Conservation (phyloP, 495 filamentous ascomycete species). For the Darksidea phi region DNA sequence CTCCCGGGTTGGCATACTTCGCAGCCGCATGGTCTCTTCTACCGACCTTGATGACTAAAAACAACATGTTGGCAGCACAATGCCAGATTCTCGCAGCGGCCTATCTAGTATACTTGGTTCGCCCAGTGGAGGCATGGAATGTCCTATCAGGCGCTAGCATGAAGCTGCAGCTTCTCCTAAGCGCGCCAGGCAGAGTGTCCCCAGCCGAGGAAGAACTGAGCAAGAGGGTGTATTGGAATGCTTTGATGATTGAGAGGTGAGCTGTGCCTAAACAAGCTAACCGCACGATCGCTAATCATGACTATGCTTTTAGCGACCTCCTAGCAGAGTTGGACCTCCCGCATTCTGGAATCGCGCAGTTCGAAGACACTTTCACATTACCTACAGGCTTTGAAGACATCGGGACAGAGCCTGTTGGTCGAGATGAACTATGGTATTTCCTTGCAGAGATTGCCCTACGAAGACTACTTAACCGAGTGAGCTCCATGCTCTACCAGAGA, state of each 20-base stretch:
- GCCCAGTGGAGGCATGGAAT: conserved; percentile 80
- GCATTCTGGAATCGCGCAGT: conserved; percentile 76
- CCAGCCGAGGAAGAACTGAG: conserved; percentile 66
- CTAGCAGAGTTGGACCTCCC: conserved; percentile 78
- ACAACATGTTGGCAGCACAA: conserved; percentile 71
- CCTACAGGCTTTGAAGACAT: conserved; percentile 71
- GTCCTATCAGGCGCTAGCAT: conserved; percentile 74
- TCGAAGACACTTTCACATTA: conserved; percentile 75
- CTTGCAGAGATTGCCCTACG: conserved; percentile 76
- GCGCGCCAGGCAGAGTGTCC: conserved; percentile 66
- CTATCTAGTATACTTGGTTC: conserved; percentile 78
- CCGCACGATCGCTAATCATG: conserved; percentile 12
- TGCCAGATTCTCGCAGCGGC: conserved; percentile 76
- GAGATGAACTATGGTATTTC: conserved; percentile 82
- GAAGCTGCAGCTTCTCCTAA: conserved; percentile 74
- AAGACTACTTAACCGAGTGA: conserved; percentile 73
- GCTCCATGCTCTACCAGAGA: conserved; percentile 77
- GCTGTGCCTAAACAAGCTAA: not conserved
- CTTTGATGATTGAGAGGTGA: conserved; percentile 68
- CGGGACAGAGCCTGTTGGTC: conserved; percentile 55
- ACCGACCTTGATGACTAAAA: conserved; percentile 74
- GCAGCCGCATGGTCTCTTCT: conserved; percentile 75
- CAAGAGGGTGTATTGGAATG: conserved; percentile 80
- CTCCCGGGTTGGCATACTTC: conserved; percentile 77
- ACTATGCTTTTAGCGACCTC: conserved; percentile 53